Evolutionary conservation across 2,329 filamentous ascomycete genomes (phyloP).

Genomic region (Coniochaeta prunicola): DNA sequence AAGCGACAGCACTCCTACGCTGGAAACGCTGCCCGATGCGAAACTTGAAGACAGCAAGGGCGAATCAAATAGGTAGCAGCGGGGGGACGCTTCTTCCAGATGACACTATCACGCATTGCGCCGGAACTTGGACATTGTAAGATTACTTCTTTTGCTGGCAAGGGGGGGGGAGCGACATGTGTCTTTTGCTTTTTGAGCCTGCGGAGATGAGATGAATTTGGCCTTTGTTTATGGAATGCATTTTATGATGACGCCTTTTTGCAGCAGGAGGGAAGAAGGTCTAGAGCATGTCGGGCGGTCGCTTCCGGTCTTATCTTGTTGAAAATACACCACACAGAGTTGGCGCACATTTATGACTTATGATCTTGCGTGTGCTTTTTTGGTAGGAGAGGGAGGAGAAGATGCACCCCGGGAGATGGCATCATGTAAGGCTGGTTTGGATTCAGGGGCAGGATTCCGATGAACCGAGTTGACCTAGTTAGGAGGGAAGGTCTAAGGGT

Average conservation of each 20-base stretch:
- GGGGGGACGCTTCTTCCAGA: not conserved
- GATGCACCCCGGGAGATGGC: not conserved
- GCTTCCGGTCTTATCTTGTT: not conserved
- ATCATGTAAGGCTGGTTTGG: not conserved
- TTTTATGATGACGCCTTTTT: not conserved
- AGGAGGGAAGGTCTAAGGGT: too few species aligned
- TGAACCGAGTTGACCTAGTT: not conserved
- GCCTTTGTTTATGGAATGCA: not conserved
- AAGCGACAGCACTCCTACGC: constrained; percentile 27
- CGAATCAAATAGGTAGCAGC: not conserved
- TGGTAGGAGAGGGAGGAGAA: not conserved
- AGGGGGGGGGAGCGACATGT: not conserved
- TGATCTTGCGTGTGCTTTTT: not conserved
- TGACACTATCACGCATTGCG: not conserved
- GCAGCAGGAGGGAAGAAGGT: not conserved
- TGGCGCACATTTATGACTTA: constrained; percentile 1
- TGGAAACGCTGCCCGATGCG: constrained; percentile 32
- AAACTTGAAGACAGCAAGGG: constrained; percentile 15
- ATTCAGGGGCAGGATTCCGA: not conserved
- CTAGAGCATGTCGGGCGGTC: constrained; percentile 1
- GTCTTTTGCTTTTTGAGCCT: not conserved
- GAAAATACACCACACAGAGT: not conserved
- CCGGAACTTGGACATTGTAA: not conserved
- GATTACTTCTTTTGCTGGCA: not conserved
- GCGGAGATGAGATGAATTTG: not conserved